Evolutionary conservation across 2,329 filamentous ascomycete species (phyloP), one percentile per base, ranked within the genome.

Genomic region (Fusarium odoratissimum): DNA sequence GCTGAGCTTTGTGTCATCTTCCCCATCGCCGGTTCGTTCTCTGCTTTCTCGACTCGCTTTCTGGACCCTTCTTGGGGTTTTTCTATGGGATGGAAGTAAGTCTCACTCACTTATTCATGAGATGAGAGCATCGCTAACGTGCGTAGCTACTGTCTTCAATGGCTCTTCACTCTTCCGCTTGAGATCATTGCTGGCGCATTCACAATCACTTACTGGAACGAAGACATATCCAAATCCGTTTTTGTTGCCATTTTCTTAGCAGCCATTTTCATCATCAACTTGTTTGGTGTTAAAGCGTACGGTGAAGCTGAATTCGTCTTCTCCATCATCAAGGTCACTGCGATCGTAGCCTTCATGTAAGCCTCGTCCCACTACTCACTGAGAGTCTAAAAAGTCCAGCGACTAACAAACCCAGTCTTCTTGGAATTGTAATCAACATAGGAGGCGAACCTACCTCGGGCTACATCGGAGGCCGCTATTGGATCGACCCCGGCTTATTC

Each of bases 61-160:
- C 83, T 98, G 8, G 95, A 98, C 78, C 95, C 95, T 1, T 95
- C 95, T 0, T 97, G 94, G 94, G 95, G 95, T 0, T 97, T 97
- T 79, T 93, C 94, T 35, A 97, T 97, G 94, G 95, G 94, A 13
- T 97, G 94, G 94, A 97, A 97, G 87, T 93, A 82, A 81, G 89
- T 87, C 11, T 23, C 23, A 2, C 33, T 28, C 23, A n/a, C 23
- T 16, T 5, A 16, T 2, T 21, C 6, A 30, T 35, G 8, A 51
- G n/a, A 35, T 35, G 17, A 28, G 23, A 28, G 5, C 19, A 54
- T 54, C 9, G 11, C 67, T 71, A 21, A 64, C 55, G 2, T 14
- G 42, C 41, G 7, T 75, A 93, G 91, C 77, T 97, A 97, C 80
- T 94, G 93, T 11, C 82, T 97, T 64, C 93, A 97, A 83, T 97